These are phyloP conservation scores for Nadsonia fulvescens DNA, from an alignment of 805 yeast species.

Conservation along the genomic window DNA sequence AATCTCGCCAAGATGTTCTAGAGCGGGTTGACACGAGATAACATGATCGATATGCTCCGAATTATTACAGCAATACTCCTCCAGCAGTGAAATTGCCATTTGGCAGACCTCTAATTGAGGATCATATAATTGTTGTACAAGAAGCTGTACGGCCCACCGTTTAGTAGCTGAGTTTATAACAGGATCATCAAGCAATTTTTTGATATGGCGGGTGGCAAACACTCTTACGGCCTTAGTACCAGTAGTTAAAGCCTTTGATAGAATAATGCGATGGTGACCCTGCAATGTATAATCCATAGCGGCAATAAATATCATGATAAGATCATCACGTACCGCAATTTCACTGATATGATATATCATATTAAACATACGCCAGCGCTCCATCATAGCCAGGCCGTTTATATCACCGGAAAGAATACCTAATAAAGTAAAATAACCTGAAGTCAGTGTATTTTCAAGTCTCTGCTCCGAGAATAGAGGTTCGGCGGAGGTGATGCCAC, in stretches of 20 bases:
- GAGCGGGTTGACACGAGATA: conserved; percentile 35
- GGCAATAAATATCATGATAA: conserved; percentile 38
- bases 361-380: conserved; percentile 72
- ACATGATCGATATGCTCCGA: conserved; percentile 31
- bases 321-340: conserved; percentile 33
- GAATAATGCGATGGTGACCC: conserved; percentile 49
- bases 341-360: conserved; percentile 56
- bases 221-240: conserved; percentile 33
- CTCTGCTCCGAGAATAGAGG: conserved; percentile 51
- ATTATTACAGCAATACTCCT: conserved; percentile 30
- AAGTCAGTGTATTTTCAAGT: conserved; percentile 43
- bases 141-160: conserved; percentile 33
- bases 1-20: conserved; percentile 32
- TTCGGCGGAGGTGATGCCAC: conserved; percentile 55
- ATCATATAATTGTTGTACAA: conserved; percentile 59
- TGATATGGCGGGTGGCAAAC: conserved; percentile 38
- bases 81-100: conserved; percentile 36
- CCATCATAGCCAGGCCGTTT: conserved; percentile 51
- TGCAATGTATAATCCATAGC: conserved; percentile 42
- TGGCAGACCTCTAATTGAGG: conserved; percentile 35
- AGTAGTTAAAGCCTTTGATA: conserved; percentile 45
- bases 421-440: conserved; percentile 63
- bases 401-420: conserved; percentile 48
- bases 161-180: conserved; percentile 10
- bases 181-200: conserved; percentile 20